Evolutionary conservation across 495 filamentous ascomycete genomes (phyloP).

Genomic region (Xylaria acuta): DNA sequence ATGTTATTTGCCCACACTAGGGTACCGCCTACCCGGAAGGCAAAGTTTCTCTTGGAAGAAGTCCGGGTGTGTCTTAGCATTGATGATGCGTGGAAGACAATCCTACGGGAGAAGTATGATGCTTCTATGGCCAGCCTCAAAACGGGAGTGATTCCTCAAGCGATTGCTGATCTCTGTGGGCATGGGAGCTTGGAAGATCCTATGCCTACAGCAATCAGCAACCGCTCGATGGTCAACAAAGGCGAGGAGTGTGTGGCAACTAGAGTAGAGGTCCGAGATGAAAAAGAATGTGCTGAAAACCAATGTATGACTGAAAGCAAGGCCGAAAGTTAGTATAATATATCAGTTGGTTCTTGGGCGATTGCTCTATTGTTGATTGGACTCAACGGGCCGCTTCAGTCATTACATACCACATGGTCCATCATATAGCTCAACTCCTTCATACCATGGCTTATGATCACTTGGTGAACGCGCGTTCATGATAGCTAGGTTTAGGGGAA

Average conservation of each 20-base stretch:
- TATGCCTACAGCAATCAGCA: neutral
- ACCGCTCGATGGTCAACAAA: neutral
- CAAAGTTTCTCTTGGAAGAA: slow-evolving; percentile 18
- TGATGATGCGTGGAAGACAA: neutral
- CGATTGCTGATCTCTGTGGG: slow-evolving; percentile 18
- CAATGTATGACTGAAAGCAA: neutral
- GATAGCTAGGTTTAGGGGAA: neutral
- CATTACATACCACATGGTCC: neutral
- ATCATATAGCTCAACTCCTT: neutral
- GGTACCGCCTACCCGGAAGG: slow-evolving; percentile 5
- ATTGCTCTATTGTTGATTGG: neutral
- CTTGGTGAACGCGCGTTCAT: neutral
- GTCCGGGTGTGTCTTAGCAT: neutral
- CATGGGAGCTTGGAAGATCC: neutral
- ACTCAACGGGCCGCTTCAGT: neutral
- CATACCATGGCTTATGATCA: neutral
- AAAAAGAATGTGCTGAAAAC: neutral
- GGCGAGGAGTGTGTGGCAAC: neutral
- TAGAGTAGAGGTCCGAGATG: neutral
- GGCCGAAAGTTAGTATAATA: neutral
- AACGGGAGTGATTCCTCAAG: slow-evolving; percentile 12
- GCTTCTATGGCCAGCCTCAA: neutral
- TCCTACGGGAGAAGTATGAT: slow-evolving; percentile 7
- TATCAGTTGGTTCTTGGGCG: neutral
- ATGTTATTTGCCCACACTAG: slow-evolving; percentile 3